Conservation (phyloP, 2,329 filamentous ascomycete genomes). For the Fusarium continuum region DNA sequence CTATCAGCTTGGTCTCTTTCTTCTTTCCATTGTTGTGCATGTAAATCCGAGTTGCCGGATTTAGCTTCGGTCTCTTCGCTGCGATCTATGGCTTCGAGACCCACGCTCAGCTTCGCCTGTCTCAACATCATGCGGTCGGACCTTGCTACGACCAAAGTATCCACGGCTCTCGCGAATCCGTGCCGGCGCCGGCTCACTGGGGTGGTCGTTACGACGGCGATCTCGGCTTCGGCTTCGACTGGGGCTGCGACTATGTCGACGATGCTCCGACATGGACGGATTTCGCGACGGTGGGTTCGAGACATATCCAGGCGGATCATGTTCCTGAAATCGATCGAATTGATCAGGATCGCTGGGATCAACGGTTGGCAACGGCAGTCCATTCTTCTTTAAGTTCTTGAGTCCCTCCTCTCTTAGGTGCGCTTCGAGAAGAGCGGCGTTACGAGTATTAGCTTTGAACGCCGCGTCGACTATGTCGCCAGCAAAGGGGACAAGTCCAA, state of each 20-base stretch:
- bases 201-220: constrained; percentile 26
- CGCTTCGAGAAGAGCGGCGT: constrained; percentile 74
- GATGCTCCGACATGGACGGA: constrained; percentile 36
- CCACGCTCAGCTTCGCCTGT: constrained; percentile 36
- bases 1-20: background rate
- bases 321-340: constrained; percentile 55
- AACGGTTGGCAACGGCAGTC: constrained; percentile 56
- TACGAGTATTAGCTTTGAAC: constrained; percentile 80
- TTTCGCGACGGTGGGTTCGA: constrained; percentile 42
- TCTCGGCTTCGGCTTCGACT: constrained; percentile 22
- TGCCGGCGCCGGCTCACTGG: constrained; percentile 43
- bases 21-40: background rate
- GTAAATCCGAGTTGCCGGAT: constrained; percentile 29
- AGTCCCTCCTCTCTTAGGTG: constrained; percentile 75
- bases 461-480: constrained; percentile 79
- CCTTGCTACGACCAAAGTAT: constrained; percentile 44
- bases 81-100: constrained; percentile 33
- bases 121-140: constrained; percentile 46
- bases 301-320: constrained; percentile 42
- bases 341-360: constrained; percentile 64
- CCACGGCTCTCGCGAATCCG: constrained; percentile 42
- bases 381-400: constrained; percentile 60
- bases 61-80: constrained; percentile 36
- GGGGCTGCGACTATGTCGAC: constrained; percentile 27
- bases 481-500: constrained; percentile 78